These are phyloP conservation scores for Vanrija pseudolonga DNA, from an alignment of 1,284 basidiomycete species.

Conservation along the genomic window DNA sequence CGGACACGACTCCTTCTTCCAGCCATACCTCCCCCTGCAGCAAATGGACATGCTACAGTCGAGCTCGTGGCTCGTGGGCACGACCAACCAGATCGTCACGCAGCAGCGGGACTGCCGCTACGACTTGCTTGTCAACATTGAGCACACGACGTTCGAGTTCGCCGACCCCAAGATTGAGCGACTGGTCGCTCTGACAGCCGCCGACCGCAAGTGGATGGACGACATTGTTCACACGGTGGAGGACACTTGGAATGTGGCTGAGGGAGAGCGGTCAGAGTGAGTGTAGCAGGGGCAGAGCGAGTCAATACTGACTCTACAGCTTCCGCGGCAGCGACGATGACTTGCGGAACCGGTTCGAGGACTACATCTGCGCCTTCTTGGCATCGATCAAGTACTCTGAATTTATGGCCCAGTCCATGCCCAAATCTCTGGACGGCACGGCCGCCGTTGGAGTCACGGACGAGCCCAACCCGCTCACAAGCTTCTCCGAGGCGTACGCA, in stretches of 20 bases:
- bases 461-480: constrained; percentile 53
- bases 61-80: constrained; percentile 75
- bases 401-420: constrained; percentile 53
- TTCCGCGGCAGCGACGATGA: constrained; percentile 94
- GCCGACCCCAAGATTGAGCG: constrained; percentile 74
- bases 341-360: constrained; percentile 69
- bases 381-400: constrained; percentile 81
- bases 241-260: constrained; percentile 60
- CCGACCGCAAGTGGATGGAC: constrained; percentile 96
- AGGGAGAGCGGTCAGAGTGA: constrained; percentile 43
- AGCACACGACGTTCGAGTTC: constrained; percentile 79
- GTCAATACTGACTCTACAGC: constrained; percentile 46
- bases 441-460: not conserved
- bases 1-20: constrained; percentile 91
- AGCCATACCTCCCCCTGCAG: constrained; percentile 94
- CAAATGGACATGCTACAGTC: constrained; percentile 85
- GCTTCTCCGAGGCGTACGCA: constrained; percentile 81
- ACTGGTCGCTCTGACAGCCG: constrained; percentile 74
- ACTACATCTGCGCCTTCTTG: constrained; percentile 50
- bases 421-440: not conserved
- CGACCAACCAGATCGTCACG: constrained; percentile 93
- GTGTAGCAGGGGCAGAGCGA: too few relatives aligned
- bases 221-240: constrained; percentile 75
- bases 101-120: constrained; percentile 78
- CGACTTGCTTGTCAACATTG: constrained; percentile 86